phyloP scores from a whole-genome alignment of 768 basidiomycete genomes.

The Lentinula edodes region DNA sequence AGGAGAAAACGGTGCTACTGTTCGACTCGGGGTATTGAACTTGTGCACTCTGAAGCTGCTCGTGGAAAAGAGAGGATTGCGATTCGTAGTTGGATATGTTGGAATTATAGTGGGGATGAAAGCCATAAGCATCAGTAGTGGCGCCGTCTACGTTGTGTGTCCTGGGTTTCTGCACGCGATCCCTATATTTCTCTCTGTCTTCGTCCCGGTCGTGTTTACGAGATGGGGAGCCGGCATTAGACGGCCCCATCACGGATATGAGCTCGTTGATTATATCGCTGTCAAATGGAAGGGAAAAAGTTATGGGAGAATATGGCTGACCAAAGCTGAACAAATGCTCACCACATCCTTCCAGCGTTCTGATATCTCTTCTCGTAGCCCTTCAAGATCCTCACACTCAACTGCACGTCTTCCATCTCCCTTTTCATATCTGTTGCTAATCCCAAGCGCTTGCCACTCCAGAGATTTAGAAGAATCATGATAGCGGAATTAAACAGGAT shows the following conservation, averaged over 20 bases:
- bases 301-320: neutral
- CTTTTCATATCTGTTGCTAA: slow-evolving; percentile 31
- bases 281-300: neutral
- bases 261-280: neutral
- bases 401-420: slow-evolving; percentile 49
- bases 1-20: neutral
- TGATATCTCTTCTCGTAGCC: slow-evolving; percentile 17
- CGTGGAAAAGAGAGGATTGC: neutral
- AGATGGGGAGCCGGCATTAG: neutral
- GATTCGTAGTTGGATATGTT: neutral
- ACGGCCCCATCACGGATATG: neutral
- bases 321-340: slow-evolving; percentile 20
- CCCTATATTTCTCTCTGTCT: neutral
- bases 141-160: neutral
- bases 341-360: slow-evolving; percentile 38
- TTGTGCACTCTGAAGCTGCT: neutral
- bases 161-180: neutral
- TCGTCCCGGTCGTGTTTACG: neutral
- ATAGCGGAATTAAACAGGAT: slow-evolving; percentile 34
- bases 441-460: slow-evolving; percentile 39
- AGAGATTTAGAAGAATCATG: slow-evolving; percentile 45
- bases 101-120: neutral
- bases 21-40: neutral
- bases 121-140: neutral
- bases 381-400: slow-evolving; percentile 22